phyloP scores from a whole-genome alignment of 192 early-diverging fungal genomes.

The Endogone sp. region DNA sequence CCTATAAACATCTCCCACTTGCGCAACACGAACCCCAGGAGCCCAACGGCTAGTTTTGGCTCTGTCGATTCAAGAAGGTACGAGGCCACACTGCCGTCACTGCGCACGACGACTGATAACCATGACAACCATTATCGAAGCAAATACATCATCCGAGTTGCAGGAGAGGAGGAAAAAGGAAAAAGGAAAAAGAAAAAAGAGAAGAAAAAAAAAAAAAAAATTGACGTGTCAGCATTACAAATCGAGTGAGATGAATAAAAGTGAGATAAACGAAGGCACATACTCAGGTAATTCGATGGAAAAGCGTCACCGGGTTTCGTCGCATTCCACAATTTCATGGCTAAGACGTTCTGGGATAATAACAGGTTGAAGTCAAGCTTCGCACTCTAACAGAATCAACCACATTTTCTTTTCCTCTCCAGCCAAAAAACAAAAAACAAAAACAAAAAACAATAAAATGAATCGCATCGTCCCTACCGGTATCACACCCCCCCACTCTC shows the following conservation, averaged over 20 bases:
- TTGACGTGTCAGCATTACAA: neutral
- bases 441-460: neutral
- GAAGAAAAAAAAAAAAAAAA: neutral
- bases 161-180: neutral
- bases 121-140: neutral
- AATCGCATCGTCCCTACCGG: neutral
- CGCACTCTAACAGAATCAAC: too few relatives aligned
- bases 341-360: neutral
- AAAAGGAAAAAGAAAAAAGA: neutral
- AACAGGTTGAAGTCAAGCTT: too few relatives aligned
- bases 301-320: neutral
- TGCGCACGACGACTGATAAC: neutral
- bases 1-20: constrained; percentile 4
- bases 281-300: neutral
- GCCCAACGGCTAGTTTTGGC: neutral
- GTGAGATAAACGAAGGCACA: neutral
- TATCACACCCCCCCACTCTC: too few relatives aligned
- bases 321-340: neutral
- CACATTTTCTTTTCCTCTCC: too few relatives aligned
- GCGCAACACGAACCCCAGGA: neutral
- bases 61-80: neutral
- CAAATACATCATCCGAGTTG: neutral
- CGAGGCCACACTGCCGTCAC: neutral
- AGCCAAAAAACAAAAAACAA: neutral
- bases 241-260: neutral